phyloP scores from a whole-genome alignment of 306 rosid species.

The Cicer pinnatifidum region DNA sequence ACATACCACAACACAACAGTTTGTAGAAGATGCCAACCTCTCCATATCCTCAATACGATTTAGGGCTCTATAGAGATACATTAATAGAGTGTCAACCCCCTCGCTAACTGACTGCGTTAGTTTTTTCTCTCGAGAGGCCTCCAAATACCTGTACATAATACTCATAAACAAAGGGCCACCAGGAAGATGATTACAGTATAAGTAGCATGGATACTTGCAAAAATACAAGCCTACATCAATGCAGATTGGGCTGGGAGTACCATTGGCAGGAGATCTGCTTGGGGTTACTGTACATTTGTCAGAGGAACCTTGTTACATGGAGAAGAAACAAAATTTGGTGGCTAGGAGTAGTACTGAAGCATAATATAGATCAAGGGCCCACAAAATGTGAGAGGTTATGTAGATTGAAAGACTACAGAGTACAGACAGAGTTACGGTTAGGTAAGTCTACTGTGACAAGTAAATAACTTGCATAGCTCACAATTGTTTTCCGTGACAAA shows the following conservation, averaged over 20 bases:
- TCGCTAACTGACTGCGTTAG: constrained; percentile 66
- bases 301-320: not conserved
- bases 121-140: constrained; percentile 72
- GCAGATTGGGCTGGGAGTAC: constrained; percentile 10
- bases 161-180: constrained; percentile 9
- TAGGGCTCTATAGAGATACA: constrained; percentile 91
- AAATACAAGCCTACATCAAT: not conserved
- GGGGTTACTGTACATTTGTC: constrained; percentile 14
- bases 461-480: constrained; percentile 19
- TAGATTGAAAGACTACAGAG: constrained; percentile 1
- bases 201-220: not conserved
- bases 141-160: constrained; percentile 74
- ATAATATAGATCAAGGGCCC: constrained; percentile 17
- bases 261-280: not conserved
- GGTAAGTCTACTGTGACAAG: constrained; percentile 11
- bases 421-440: not conserved
- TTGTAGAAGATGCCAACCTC: constrained; percentile 82
- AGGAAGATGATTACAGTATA: not conserved
- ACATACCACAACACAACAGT: constrained; percentile 91
- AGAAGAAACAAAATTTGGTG: constrained; percentile 5
- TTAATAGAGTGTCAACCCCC: constrained; percentile 89
- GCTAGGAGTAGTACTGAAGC: not conserved
- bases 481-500: not conserved
- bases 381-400: constrained; percentile 9
- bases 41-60: constrained; percentile 83